Percentiles rank a stretch among this genome's conserved stretches.
These are phyloP conservation scores for Eimeria praecox DNA, from an alignment of 169 alveolate genomes.

Conservation along the genomic window DNA sequence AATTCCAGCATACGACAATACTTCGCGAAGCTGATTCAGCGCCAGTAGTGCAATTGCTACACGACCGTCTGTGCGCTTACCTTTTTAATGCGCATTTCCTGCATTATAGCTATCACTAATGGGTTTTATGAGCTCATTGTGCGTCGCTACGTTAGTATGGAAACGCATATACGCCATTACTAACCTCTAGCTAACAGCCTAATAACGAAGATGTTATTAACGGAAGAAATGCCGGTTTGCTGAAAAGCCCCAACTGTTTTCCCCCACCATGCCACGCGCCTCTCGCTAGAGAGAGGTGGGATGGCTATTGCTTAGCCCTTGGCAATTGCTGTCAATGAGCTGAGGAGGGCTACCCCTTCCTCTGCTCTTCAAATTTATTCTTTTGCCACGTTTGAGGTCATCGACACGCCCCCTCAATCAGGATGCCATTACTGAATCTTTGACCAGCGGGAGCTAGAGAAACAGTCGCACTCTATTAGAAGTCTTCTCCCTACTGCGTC, in stretches of 20 bases:
- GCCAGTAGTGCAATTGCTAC: too few species aligned
- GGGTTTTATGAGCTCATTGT: too few species aligned
- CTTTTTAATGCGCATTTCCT: background rate
- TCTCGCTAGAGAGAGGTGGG: background rate
- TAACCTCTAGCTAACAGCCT: background rate
- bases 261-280: background rate
- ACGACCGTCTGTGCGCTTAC: too few species aligned
- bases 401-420: background rate
- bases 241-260: background rate
- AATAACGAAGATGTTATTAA: background rate
- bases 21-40: too few species aligned
- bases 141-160: background rate
- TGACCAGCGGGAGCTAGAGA: background rate
- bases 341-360: background rate
- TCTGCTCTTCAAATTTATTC: background rate
- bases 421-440: background rate
- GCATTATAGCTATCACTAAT: background rate
- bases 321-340: background rate
- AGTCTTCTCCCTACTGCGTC: background rate
- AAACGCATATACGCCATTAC: background rate
- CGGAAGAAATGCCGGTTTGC: background rate
- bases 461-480: background rate
- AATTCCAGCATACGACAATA: too few species aligned
- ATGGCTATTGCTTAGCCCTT: too few species aligned
- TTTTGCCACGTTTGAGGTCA: background rate